Conservation (phyloP, 1,139 yeast species). For the Torulaspora pretoriensis region DNA sequence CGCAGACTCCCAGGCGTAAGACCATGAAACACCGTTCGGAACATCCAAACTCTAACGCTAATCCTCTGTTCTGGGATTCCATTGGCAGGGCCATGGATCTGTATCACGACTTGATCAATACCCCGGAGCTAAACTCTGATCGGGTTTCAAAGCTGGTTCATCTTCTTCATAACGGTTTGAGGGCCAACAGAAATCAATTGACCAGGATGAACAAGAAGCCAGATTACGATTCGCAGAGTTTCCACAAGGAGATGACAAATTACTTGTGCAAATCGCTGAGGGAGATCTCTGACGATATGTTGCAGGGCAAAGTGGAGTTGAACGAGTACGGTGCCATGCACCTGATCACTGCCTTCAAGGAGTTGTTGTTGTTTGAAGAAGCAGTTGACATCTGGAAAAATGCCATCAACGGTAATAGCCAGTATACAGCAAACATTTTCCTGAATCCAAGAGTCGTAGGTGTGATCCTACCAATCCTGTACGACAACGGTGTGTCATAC, state of each 20-base stretch:
- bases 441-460: slow-evolving; percentile 61
- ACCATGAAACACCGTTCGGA: slow-evolving; percentile 27
- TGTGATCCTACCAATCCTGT: slow-evolving; percentile 64
- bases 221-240: slow-evolving; percentile 52
- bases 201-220: slow-evolving; percentile 49
- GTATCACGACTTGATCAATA: slow-evolving; percentile 42
- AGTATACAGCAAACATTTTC: slow-evolving; percentile 34
- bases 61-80: slow-evolving; percentile 44
- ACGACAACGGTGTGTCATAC: slow-evolving; percentile 57
- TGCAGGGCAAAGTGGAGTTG: slow-evolving; percentile 39
- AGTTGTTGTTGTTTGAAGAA: slow-evolving; percentile 48
- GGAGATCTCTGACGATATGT: slow-evolving; percentile 48
- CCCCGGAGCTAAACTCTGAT: slow-evolving; percentile 44
- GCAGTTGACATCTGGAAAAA: slow-evolving; percentile 53
- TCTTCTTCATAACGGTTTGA: slow-evolving; percentile 46
- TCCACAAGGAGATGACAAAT: slow-evolving; percentile 47
- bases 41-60: slow-evolving; percentile 28
- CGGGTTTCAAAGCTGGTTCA: slow-evolving; percentile 46
- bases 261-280: slow-evolving; percentile 46
- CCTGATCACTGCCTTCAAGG: slow-evolving; percentile 54
- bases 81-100: slow-evolving; percentile 45
- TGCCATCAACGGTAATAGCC: slow-evolving; percentile 38
- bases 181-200: slow-evolving; percentile 48
- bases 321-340: slow-evolving; percentile 55
- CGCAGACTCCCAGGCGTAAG: slow-evolving; percentile 36